Percentiles rank a stretch among this genome's conserved stretches.
These are phyloP conservation scores for Amanita inopinata DNA, from an alignment of 768 basidiomycete genomes.

Conservation along the genomic window DNA sequence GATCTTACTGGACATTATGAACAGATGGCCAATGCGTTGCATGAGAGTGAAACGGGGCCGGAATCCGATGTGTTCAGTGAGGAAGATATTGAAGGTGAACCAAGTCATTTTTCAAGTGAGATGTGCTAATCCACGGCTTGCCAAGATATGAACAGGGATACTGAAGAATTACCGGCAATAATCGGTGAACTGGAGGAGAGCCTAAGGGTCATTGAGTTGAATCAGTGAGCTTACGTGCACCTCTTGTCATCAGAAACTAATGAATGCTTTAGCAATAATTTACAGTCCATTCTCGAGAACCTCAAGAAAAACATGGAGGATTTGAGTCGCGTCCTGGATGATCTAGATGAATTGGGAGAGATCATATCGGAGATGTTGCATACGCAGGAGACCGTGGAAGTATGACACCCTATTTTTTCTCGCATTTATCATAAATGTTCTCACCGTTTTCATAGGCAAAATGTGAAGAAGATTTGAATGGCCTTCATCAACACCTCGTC, in stretches of 20 bases:
- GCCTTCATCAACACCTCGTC: conserved; percentile 50
- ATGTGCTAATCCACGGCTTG: not conserved
- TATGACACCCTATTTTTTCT: conserved; percentile 19
- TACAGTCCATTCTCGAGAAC: conserved; percentile 33
- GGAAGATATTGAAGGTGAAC: conserved; percentile 57
- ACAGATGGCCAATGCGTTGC: conserved; percentile 61
- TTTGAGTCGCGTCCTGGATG: conserved; percentile 41
- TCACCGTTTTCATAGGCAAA: conserved; percentile 26
- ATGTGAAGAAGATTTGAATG: conserved; percentile 41
- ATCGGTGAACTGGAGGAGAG: conserved; percentile 62
- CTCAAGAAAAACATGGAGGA: conserved; percentile 39
- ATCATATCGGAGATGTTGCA: conserved; percentile 74
- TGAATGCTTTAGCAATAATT: conserved; percentile 32
- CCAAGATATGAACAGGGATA: conserved; percentile 74
- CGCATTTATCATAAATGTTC: not conserved
- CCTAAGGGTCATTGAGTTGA: conserved; percentile 38
- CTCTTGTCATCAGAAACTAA: conserved; percentile 4
- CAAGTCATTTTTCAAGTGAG: not conserved
- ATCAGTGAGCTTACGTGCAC: conserved; percentile 37
- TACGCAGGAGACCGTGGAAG: conserved; percentile 62
- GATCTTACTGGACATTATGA: conserved; percentile 67
- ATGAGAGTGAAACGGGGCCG: conserved; percentile 62
- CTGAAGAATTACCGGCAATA: conserved; percentile 66
- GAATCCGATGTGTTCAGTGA: conserved; percentile 35
- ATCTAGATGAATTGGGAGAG: conserved; percentile 69